A percentile compares a stretch with the other conserved stretches of the same genome.
Evolutionary conservation across 495 filamentous ascomycete species (phyloP).

Genomic region (Daldinia concentrica): DNA sequence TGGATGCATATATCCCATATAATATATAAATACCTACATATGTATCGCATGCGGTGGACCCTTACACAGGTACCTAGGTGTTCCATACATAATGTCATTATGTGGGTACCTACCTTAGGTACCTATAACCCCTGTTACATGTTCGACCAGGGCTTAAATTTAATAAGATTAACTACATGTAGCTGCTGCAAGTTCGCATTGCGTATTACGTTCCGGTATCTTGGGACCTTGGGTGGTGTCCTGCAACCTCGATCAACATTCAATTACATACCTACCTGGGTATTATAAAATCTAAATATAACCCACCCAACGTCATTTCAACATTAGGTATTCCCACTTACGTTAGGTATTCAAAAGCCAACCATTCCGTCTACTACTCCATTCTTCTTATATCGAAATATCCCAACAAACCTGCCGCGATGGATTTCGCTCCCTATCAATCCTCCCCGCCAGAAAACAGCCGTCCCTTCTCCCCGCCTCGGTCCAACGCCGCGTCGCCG

Average conservation of each 20-base stretch:
- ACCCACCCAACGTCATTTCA: conserved; percentile 28
- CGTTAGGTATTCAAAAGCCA: neutral
- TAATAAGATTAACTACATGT: neutral
- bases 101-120: no score
- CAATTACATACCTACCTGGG: neutral
- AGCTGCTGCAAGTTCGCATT: conserved; percentile 18
- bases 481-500: conserved; percentile 59
- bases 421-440: conserved; percentile 98
- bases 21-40: neutral
- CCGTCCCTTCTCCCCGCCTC: conserved; percentile 75
- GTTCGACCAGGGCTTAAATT: neutral
- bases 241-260: conserved; percentile 8
- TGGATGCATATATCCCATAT: neutral
- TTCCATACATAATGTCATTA: no score
- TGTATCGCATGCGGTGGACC: neutral
- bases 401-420: conserved; percentile 42
- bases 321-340: neutral
- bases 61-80: no score
- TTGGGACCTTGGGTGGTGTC: conserved; percentile 3
- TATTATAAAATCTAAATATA: conserved; percentile 15
- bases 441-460: conserved; percentile 80
- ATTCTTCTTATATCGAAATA: neutral
- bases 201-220: conserved; percentile 14
- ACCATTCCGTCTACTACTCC: neutral
- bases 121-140: neutral